Percentiles rank a stretch among this genome's conserved stretches.
Conservation (phyloP, 768 basidiomycete species). For the Pleurotus ostreatus region DNA sequence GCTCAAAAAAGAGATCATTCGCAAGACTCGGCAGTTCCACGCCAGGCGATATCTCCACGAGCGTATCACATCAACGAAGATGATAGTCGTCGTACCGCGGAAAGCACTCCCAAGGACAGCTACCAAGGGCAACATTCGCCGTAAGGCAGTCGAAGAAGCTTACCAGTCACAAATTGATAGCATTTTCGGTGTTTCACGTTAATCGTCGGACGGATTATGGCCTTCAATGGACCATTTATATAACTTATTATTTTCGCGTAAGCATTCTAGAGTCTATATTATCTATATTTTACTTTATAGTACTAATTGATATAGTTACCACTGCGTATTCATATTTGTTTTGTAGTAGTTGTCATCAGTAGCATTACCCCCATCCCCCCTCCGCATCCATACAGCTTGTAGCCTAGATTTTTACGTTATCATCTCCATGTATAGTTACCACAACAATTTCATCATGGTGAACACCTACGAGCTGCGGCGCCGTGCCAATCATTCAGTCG, state of each 20-base stretch:
- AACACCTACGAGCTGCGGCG: no score
- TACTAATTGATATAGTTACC: background rate
- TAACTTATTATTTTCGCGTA: background rate
- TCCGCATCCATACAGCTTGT: conserved; percentile 1
- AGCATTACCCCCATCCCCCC: conserved; percentile 2
- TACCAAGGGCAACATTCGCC: conserved; percentile 80
- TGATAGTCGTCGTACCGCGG: conserved; percentile 63
- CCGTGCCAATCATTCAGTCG: background rate
- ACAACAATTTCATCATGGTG: background rate
- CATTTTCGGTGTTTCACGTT: conserved; percentile 36
- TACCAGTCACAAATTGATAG: conserved; percentile 55
- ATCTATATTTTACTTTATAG: background rate
- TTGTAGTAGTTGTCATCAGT: background rate
- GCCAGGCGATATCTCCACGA: conserved; percentile 75
- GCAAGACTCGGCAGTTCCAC: conserved; percentile 72
- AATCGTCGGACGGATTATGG: background rate
- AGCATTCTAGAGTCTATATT: conserved; percentile 1
- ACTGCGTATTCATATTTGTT: background rate
- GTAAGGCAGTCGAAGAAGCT: conserved; percentile 68
- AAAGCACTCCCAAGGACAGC: conserved; percentile 72
- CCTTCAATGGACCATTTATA: background rate
- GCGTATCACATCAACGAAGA: conserved; percentile 59
- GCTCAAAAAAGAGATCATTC: conserved; percentile 68
- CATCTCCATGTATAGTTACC: background rate
- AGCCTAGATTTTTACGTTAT: background rate